A percentile compares a stretch with the other conserved stretches of the same genome.
These are phyloP conservation scores for Fusarium hostae DNA, from an alignment of 2,329 filamentous ascomycete species.

Conservation along the genomic window DNA sequence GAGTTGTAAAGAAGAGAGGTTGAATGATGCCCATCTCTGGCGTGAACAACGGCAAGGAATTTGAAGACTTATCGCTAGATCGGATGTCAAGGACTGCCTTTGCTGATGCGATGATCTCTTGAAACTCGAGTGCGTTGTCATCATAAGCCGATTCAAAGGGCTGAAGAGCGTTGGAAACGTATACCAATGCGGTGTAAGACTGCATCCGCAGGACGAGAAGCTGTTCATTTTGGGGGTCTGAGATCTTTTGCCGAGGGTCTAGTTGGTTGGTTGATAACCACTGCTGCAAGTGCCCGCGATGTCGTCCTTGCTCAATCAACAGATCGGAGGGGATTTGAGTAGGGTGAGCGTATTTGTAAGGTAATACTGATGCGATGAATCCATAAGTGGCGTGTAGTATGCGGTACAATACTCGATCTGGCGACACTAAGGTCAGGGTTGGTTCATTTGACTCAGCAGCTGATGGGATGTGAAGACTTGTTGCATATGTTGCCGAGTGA, in stretches of 20 bases:
- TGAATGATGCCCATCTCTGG: slow-evolving; percentile 34
- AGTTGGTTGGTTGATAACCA: slow-evolving; percentile 9
- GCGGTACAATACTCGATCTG: neutral
- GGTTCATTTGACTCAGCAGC: neutral
- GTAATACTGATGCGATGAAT: neutral
- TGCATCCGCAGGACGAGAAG: slow-evolving; percentile 20
- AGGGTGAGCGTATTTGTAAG: slow-evolving; percentile 8
- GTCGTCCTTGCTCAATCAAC: slow-evolving; percentile 18
- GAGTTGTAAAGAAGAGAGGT: slow-evolving; percentile 8
- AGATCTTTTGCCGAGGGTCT: neutral
- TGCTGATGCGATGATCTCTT: slow-evolving; percentile 18
- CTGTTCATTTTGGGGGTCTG: neutral
- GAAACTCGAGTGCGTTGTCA: slow-evolving; percentile 9
- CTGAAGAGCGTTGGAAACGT: slow-evolving; percentile 16
- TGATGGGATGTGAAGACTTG: neutral
- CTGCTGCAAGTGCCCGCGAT: slow-evolving; percentile 4
- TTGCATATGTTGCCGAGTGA: slow-evolving; percentile 20
- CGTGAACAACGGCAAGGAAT: neutral
- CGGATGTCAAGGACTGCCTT: neutral
- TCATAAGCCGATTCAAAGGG: slow-evolving; percentile 18
- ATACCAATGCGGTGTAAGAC: slow-evolving; percentile 24
- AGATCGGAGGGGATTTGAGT: neutral
- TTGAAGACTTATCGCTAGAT: neutral
- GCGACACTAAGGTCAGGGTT: neutral
- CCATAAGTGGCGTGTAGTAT: slow-evolving; percentile 15